These are phyloP conservation scores for Terana coerulea DNA, from an alignment of 768 basidiomycete genomes.

Conservation along the genomic window DNA sequence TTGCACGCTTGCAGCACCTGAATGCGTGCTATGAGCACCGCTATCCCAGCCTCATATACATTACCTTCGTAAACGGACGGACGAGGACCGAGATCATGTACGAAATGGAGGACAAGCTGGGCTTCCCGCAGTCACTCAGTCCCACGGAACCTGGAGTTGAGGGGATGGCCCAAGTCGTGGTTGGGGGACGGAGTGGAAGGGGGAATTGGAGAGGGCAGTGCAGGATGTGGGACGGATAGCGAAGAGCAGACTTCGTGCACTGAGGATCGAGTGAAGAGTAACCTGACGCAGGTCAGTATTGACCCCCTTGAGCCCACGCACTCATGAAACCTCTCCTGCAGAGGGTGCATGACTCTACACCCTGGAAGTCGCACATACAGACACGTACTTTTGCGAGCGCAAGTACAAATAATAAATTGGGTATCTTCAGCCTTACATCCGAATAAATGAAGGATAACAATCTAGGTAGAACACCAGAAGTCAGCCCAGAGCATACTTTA, in stretches of 20 bases:
- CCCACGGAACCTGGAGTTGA: slow-evolving; percentile 37
- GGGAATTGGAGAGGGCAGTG: slow-evolving; percentile 71
- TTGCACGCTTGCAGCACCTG: slow-evolving; percentile 67
- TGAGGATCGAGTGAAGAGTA: slow-evolving; percentile 33
- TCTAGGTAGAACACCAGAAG: not conserved
- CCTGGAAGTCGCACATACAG: not conserved
- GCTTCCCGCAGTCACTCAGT: slow-evolving; percentile 45
- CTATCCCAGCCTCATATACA: slow-evolving; percentile 78
- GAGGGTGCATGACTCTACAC: not conserved
- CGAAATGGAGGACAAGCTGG: slow-evolving; percentile 75
- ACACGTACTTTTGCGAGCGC: too few relatives aligned
- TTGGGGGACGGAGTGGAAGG: slow-evolving; percentile 48
- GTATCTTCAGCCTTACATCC: not conserved
- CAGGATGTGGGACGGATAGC: slow-evolving; percentile 75
- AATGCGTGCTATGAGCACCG: slow-evolving; percentile 73
- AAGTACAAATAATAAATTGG: not conserved
- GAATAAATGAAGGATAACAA: slow-evolving; percentile 12
- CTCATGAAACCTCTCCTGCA: too few relatives aligned
- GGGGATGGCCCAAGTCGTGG: slow-evolving; percentile 34
- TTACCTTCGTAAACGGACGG: slow-evolving; percentile 91
- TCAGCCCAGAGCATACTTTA: not conserved
- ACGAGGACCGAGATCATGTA: slow-evolving; percentile 64
- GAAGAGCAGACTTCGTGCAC: slow-evolving; percentile 52
- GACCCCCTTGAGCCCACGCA: too few relatives aligned
- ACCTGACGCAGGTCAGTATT: too few relatives aligned